These are phyloP conservation scores for Lactarius indigo DNA, from an alignment of 768 basidiomycete species.

Conservation along the genomic window DNA sequence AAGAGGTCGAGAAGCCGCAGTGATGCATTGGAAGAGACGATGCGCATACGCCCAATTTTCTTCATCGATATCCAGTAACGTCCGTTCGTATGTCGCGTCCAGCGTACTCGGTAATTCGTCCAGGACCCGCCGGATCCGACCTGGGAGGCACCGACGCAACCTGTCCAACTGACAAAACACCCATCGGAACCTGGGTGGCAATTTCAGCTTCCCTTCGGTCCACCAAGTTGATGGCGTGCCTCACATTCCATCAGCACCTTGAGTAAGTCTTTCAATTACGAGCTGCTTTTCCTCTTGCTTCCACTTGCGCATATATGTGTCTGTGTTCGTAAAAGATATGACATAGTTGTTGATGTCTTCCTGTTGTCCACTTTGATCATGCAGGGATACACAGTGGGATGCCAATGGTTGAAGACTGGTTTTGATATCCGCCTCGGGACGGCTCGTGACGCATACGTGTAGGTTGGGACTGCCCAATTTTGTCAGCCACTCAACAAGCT, in stretches of 20 bases:
- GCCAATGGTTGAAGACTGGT: neutral
- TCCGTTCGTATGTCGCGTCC: neutral
- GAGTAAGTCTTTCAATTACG: too few species aligned
- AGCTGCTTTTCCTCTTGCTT: too few species aligned
- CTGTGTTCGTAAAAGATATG: neutral
- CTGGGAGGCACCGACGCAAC: neutral
- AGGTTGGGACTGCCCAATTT: neutral
- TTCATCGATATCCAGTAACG: neutral
- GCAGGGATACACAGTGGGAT: neutral
- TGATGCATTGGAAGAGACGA: neutral
- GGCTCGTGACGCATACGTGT: neutral
- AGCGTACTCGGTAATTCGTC: neutral
- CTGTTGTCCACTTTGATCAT: neutral
- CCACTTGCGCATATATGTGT: neutral
- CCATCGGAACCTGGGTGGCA: neutral
- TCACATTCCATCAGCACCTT: neutral
- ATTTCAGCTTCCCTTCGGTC: neutral
- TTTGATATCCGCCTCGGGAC: neutral
- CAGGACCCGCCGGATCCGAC: neutral
- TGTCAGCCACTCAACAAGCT: neutral
- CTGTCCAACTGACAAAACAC: neutral
- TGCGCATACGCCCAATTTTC: neutral
- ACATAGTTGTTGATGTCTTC: neutral
- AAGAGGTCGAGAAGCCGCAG: neutral
- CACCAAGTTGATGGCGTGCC: neutral